Percentiles rank a stretch among this genome's conserved stretches.
phyloP scores from a whole-genome alignment of 345 rosid species.

The Clarkia xantiana region DNA sequence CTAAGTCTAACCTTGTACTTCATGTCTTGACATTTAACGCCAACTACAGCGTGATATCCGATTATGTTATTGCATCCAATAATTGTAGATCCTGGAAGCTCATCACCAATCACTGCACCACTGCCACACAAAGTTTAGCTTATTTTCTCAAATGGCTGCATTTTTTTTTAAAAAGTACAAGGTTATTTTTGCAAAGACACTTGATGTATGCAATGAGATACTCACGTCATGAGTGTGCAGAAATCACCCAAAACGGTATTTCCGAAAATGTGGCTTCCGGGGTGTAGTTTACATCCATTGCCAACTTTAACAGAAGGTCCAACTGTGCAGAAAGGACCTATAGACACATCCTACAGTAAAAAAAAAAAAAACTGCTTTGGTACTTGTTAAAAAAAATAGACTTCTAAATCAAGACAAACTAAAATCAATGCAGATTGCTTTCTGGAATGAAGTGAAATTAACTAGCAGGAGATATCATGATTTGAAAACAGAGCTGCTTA shows the following conservation, averaged over 20 bases:
- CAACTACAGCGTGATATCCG: slow-evolving; percentile 74
- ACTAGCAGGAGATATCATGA: no score
- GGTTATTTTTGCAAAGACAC: no score
- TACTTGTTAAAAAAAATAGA: no score
- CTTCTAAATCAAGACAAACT: no score
- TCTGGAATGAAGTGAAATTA: no score
- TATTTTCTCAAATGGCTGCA: slow-evolving; percentile 4
- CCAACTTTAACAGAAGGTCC: slow-evolving; percentile 76
- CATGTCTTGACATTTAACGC: slow-evolving; percentile 84
- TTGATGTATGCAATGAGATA: background rate
- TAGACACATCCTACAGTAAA: slow-evolving; percentile 44
- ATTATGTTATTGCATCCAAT: slow-evolving; percentile 54
- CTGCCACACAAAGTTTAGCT: slow-evolving; percentile 44
- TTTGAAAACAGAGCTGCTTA: no score
- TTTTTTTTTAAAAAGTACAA: background rate
- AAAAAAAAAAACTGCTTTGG: background rate
- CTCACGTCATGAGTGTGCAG: slow-evolving; percentile 78
- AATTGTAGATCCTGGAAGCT: slow-evolving; percentile 61
- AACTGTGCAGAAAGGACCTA: slow-evolving; percentile 76
- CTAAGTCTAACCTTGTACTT: slow-evolving; percentile 51
- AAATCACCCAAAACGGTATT: slow-evolving; percentile 55
- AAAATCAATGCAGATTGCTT: no score
- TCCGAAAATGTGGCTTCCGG: slow-evolving; percentile 73
- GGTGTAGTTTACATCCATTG: slow-evolving; percentile 51
- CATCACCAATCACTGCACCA: slow-evolving; percentile 89